Evolutionary conservation across 495 filamentous ascomycete genomes (phyloP), one percentile per base, ranked within the genome.

Genomic region (Neurospora cerealis): DNA sequence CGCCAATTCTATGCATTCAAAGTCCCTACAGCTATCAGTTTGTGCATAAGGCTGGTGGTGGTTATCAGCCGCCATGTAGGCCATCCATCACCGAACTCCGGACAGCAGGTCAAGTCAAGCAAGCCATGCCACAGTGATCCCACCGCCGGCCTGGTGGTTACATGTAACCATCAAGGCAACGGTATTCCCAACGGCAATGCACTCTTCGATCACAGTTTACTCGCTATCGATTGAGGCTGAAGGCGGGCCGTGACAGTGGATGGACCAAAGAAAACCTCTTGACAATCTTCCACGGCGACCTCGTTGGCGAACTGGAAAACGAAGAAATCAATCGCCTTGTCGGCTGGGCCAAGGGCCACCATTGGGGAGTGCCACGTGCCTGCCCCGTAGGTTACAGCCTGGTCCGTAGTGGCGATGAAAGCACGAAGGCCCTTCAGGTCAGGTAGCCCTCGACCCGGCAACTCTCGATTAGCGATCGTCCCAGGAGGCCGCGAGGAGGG

Each of bases 311-410:
- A 93, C 83, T 97, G 95, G 79, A 93, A 87, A 10, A 98, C 94
- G 34, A 97, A 89, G 83, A 98, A 99, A 60, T 86, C 84, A 13
- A 87, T 38, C 77, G 92, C 91, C 37, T 94, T 87, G 28, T 88
- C 84, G 41, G 85, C 76, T 69, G 83, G 78, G 1, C 95, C 96
- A 28, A 98, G 78, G 66, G 93, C 94, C 19, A 92, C 93, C 96
- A 99, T 98, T 3, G 96, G 96, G 75, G 95, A 94, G 87, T 99
- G 96, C 95, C 96, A 99, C 60, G 93, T 97, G 19, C 93, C 96
- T 19, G 91, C 89, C 15, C 88, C 92, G 82, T 98, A 99, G 19
- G 94, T 97, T 24, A 99, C 92, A 3, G 93, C 95, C 85, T 96
- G 93, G 15, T 88, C 85, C 8, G 91, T 90, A n/a, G 84, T 87